These are phyloP conservation scores for Prunella vulgaris DNA, from an alignment of 257 asterid species.

Conservation along the genomic window DNA sequence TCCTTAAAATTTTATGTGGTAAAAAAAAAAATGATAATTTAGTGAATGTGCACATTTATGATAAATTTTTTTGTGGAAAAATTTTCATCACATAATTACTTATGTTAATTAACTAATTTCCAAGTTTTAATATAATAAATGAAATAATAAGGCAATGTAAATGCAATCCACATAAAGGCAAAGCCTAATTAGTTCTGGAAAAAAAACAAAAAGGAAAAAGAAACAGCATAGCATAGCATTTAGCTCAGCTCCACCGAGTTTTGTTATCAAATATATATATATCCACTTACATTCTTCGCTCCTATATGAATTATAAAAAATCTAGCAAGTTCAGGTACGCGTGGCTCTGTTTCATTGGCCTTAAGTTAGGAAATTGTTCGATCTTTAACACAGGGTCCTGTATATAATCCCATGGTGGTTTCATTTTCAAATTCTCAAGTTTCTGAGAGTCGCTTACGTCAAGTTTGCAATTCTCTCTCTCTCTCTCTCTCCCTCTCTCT, in stretches of 20 bases:
- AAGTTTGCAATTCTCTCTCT: slow-evolving; percentile 22
- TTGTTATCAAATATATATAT: background rate
- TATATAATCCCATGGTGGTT: slow-evolving; percentile 27
- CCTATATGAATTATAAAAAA: background rate
- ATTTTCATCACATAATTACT: too few species aligned
- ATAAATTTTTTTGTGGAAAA: too few species aligned
- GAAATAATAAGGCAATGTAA: too few species aligned
- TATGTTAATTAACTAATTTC: too few species aligned
- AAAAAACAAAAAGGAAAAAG: too few species aligned
- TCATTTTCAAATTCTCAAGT: slow-evolving; percentile 23
- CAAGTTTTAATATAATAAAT: too few species aligned
- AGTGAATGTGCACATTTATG: too few species aligned
- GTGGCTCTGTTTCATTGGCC: slow-evolving; percentile 22
- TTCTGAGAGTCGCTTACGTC: background rate
- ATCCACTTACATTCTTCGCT: background rate
- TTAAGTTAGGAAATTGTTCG: slow-evolving; percentile 19
- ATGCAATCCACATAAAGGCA: background rate
- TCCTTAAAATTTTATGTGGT: too few species aligned
- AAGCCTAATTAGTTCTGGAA: background rate
- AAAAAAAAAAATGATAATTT: too few species aligned
- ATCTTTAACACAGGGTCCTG: slow-evolving; percentile 3
- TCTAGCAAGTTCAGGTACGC: slow-evolving; percentile 8
- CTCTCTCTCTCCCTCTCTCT: background rate
- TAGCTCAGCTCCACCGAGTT: background rate
- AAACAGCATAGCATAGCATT: background rate